Percentiles rank a stretch among this genome's conserved stretches.
These are phyloP conservation scores for Pueraria montana DNA, from an alignment of 306 rosid genomes.

Conservation along the genomic window DNA sequence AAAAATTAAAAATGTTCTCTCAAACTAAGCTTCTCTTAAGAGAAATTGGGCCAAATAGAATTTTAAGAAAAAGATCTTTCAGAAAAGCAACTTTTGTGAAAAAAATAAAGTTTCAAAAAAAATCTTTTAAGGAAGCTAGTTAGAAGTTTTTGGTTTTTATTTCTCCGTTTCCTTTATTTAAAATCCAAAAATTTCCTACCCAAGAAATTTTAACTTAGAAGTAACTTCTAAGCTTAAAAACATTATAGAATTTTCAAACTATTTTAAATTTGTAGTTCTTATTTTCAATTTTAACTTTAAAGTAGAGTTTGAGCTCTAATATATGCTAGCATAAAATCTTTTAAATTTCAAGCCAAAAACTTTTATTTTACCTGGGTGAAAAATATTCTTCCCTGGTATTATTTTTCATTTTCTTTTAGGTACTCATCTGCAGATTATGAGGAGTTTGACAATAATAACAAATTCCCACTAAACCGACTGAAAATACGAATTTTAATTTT, in stretches of 20 bases:
- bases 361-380: neutral
- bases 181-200: neutral
- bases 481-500: slow-evolving; percentile 7
- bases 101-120: neutral
- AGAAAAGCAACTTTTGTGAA: neutral
- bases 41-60: neutral
- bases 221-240: neutral
- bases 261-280: neutral
- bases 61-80: neutral
- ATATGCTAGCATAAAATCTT: neutral
- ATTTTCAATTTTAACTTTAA: neutral
- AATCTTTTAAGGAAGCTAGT: neutral
- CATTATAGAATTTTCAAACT: neutral
- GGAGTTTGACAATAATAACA: slow-evolving; percentile 16
- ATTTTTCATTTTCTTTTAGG: neutral
- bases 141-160: neutral
- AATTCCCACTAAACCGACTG: neutral
- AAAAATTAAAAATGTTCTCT: neutral
- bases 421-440: slow-evolving; percentile 2
- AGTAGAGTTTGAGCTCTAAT: neutral
- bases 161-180: neutral
- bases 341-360: slow-evolving; percentile 19
- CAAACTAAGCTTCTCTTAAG: neutral
- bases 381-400: neutral
- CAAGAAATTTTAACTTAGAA: neutral